Conservation (phyloP, 495 filamentous ascomycete species). For the Penicillium mononematosum region DNA sequence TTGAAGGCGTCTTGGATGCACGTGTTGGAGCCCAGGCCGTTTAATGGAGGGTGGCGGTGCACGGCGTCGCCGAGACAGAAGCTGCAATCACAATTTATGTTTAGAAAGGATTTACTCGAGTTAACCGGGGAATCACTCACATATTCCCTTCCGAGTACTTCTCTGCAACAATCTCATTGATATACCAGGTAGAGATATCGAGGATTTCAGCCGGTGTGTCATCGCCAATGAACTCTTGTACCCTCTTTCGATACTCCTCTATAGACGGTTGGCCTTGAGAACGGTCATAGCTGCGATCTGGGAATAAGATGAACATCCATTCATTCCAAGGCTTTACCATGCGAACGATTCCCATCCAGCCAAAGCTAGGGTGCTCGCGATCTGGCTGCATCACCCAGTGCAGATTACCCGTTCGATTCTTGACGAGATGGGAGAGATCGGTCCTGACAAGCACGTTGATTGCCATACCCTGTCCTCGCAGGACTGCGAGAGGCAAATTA, state of each 20-base stretch:
- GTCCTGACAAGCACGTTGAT: slow-evolving; percentile 54
- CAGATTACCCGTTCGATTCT: slow-evolving; percentile 52
- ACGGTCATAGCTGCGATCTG: slow-evolving; percentile 33
- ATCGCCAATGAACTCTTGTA: slow-evolving; percentile 53
- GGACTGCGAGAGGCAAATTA: slow-evolving; percentile 46
- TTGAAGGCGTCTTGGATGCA: slow-evolving; percentile 58
- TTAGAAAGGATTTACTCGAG: background rate
- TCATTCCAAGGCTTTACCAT: slow-evolving; percentile 59
- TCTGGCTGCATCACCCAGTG: slow-evolving; percentile 57
- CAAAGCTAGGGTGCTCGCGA: slow-evolving; percentile 39
- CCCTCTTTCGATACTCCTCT: slow-evolving; percentile 44
- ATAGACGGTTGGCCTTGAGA: slow-evolving; percentile 30
- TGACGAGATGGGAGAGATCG: slow-evolving; percentile 51
- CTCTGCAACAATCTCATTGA: slow-evolving; percentile 54
- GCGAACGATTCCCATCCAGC: slow-evolving; percentile 41
- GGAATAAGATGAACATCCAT: slow-evolving; percentile 56
- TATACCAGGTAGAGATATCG: slow-evolving; percentile 48
- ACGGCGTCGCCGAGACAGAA: slow-evolving; percentile 55
- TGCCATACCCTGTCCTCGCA: slow-evolving; percentile 53
- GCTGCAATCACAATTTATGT: slow-evolving; percentile 19
- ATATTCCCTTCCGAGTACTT: slow-evolving; percentile 39
- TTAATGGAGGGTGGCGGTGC: slow-evolving; percentile 52
- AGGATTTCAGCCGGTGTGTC: slow-evolving; percentile 41
- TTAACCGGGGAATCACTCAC: slow-evolving; percentile 14
- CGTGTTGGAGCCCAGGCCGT: slow-evolving; percentile 54